Percentiles rank a stretch among this genome's conserved stretches.
phyloP scores from a whole-genome alignment of 768 basidiomycete species.

The Hysterangium stoloniferum region DNA sequence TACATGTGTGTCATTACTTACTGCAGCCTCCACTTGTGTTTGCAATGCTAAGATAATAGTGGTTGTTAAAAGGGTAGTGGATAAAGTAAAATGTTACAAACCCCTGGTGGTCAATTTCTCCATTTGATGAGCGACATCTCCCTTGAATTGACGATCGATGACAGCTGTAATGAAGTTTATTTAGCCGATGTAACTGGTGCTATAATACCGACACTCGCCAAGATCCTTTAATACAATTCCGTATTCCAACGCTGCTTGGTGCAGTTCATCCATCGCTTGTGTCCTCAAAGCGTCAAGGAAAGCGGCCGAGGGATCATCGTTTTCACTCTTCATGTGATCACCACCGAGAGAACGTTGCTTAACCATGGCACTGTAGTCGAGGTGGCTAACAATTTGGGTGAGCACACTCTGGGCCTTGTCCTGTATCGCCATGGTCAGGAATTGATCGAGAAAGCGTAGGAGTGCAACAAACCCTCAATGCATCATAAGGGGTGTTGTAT shows the following conservation, averaged over 20 bases:
- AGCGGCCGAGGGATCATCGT: constrained; percentile 59
- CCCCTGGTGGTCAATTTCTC: constrained; percentile 71
- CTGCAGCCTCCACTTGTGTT: constrained; percentile 82
- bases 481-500: constrained; percentile 77
- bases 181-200: not conserved
- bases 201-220: constrained; percentile 31
- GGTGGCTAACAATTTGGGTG: constrained; percentile 48
- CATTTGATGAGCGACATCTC: constrained; percentile 80
- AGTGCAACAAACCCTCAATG: constrained; percentile 31
- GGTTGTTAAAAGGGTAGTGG: not conserved
- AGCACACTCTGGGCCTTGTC: constrained; percentile 86
- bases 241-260: constrained; percentile 73
- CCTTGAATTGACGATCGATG: constrained; percentile 84
- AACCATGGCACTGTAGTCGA: constrained; percentile 56
- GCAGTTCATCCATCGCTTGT: constrained; percentile 83
- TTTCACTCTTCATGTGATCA: constrained; percentile 58
- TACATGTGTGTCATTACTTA: constrained; percentile 25
- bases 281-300: constrained; percentile 78
- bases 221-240: constrained; percentile 79
- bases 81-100: not conserved
- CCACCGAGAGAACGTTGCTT: constrained; percentile 76
- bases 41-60: constrained; percentile 45
- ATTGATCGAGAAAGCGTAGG: constrained; percentile 1
- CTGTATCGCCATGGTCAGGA: not conserved
- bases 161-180: constrained; percentile 42